Percentiles rank a stretch among this genome's conserved stretches.
Conservation (phyloP, 768 basidiomycete genomes). For the Rhizopogon salebrosus region DNA sequence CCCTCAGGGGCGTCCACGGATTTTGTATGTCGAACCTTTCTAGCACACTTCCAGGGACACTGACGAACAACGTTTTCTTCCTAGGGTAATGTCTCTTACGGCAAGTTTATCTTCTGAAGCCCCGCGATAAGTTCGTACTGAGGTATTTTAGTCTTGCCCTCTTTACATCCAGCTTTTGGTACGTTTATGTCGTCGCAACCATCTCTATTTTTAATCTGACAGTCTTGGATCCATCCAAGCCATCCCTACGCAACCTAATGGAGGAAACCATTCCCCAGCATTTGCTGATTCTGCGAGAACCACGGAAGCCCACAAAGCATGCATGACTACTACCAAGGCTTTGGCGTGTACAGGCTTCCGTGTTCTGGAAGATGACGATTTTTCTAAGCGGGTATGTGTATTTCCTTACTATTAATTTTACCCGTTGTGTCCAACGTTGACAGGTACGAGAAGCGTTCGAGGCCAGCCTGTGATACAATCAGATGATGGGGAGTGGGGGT, state of each 20-base stretch:
- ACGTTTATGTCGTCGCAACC: conserved; percentile 29
- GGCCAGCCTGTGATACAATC: neutral
- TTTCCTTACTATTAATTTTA: neutral
- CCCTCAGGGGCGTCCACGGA: conserved; percentile 64
- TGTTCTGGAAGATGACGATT: conserved; percentile 51
- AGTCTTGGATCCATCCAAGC: conserved; percentile 32
- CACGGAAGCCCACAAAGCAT: conserved; percentile 55
- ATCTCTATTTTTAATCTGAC: conserved; percentile 21
- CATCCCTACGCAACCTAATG: conserved; percentile 65
- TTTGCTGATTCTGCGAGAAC: conserved; percentile 60
- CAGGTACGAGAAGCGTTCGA: neutral
- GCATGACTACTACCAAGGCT: conserved; percentile 53
- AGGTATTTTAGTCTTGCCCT: conserved; percentile 44
- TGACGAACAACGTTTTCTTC: conserved; percentile 13
- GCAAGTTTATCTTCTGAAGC: conserved; percentile 31
- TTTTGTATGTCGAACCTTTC: conserved; percentile 49
- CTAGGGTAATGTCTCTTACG: conserved; percentile 73
- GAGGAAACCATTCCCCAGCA: conserved; percentile 72
- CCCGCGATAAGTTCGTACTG: conserved; percentile 10
- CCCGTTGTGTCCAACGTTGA: neutral
- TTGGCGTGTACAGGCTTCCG: conserved; percentile 60
- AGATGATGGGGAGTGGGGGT: neutral
- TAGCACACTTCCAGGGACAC: neutral
- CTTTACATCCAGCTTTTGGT: conserved; percentile 63
- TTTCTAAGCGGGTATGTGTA: conserved; percentile 46